Evolutionary conservation across 345 rosid genomes (phyloP).

Genomic region (Hypericum androsaemum): DNA sequence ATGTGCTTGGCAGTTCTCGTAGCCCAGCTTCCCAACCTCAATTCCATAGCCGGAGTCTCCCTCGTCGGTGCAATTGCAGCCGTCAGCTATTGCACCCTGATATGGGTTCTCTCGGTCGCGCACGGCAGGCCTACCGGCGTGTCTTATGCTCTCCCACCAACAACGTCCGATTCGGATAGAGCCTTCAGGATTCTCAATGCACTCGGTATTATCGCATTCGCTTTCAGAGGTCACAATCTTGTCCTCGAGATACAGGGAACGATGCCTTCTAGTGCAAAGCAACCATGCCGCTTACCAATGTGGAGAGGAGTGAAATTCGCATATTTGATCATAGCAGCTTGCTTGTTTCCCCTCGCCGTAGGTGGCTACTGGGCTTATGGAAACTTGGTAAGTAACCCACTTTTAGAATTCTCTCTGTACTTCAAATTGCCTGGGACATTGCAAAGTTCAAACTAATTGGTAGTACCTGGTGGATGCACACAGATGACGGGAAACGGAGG

Average conservation of each 20-base stretch:
- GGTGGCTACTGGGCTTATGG: constrained; percentile 51
- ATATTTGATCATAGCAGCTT: constrained; percentile 35
- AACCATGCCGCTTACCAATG: constrained; percentile 44
- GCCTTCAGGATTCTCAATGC: constrained; percentile 31
- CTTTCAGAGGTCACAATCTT: constrained; percentile 60
- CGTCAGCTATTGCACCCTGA: constrained; percentile 37
- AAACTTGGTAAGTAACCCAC: constrained; percentile 25
- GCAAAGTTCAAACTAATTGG: not conserved
- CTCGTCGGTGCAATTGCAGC: constrained; percentile 51
- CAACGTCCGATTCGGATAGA: constrained; percentile 15
- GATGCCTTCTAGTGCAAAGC: constrained; percentile 42
- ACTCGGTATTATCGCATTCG: constrained; percentile 44
- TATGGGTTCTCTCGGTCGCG: constrained; percentile 32
- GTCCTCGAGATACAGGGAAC: constrained; percentile 68
- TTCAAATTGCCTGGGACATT: not conserved
- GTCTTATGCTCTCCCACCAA: constrained; percentile 22
- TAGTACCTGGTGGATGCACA: not conserved
- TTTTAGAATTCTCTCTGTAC: not conserved
- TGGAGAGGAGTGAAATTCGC: constrained; percentile 54
- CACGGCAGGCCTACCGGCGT: constrained; percentile 18
- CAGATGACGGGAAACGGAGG: constrained; percentile 38
- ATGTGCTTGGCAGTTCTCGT: constrained; percentile 30
- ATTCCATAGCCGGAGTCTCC: constrained; percentile 55
- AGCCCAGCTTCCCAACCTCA: constrained; percentile 57
- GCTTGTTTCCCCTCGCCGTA: constrained; percentile 48